Base-by-base conservation (phyloP, 2,329 filamentous ascomycete genomes). In the Exophiala sp. region DNA sequence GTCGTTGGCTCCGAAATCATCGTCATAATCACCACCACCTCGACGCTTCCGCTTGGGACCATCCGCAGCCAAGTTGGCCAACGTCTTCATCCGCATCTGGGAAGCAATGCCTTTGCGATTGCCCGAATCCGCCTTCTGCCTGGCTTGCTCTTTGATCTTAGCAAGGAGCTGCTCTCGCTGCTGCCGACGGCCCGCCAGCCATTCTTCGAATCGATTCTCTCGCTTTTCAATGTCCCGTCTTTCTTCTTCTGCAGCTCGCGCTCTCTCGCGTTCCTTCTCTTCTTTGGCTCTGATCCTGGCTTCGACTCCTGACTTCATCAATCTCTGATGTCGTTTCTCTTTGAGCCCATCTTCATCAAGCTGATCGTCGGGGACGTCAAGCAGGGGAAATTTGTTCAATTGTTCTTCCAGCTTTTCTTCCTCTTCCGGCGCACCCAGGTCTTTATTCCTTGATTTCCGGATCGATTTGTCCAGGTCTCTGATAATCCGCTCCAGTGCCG, bases 21-120 rank as follows among this genome's bases (percentile, higher is more conserved):
- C 93, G 62, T 98, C 93, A 64, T 97, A 91, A 2, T 85, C 87
- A n/a, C 58, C 60, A 6, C 88, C 89, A 14, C 90, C 82, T 11
- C 88, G 77, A 49, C 91, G 81, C 68, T 95, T 94, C 66, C 90
- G 89, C 57, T 75, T 75, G 5, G 91, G 89, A 4, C 81, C 83
- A 67, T 98, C 93, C 0, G 91, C 90, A 2, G 93, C 93, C 1
- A 98, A 82, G 64, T 95, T 96, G 52, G 93, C 93, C 51, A 98
- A 89, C 43, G 85, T 91, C 72, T 97, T 97, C 93, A 98, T 98
- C 56, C 93, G 86, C 70, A 95, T 94, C 68, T 97, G 91, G 50
- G 86, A 93, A 7, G 93, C 93, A 16, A 96, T 81, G 0, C 90
- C 96, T 68, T 98, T 98, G 64, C 93, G 86, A 69, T 97, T 97